phyloP scores from a whole-genome alignment of 768 basidiomycete species.

The Boletus patriciae region DNA sequence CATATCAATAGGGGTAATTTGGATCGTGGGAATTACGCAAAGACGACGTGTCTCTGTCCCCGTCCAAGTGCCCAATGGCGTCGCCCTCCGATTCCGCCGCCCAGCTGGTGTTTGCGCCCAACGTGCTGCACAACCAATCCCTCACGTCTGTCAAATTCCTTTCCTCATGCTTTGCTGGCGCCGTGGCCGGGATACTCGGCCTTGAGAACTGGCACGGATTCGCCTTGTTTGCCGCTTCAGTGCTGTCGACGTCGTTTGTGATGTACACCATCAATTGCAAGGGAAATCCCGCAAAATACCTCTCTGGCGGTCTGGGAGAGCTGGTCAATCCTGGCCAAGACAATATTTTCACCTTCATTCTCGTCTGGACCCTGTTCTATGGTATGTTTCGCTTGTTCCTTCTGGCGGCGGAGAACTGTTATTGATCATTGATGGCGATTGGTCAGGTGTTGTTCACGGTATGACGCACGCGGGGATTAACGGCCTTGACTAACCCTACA shows the following conservation, averaged over 20 bases:
- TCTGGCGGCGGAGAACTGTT: not conserved
- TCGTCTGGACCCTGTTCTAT: conserved; percentile 93
- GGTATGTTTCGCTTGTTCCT: conserved; percentile 48
- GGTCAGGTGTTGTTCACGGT: conserved; percentile 51
- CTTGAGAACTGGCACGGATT: conserved; percentile 85
- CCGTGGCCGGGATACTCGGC: conserved; percentile 85
- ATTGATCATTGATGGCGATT: conserved; percentile 8
- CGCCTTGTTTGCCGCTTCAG: conserved; percentile 68
- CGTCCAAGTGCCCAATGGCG: conserved; percentile 37
- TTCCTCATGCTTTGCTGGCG: conserved; percentile 81
- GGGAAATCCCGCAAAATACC: conserved; percentile 60
- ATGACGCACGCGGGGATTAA: conserved; percentile 12
- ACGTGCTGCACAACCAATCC: conserved; percentile 62
- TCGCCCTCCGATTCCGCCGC: conserved; percentile 49
- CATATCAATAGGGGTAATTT: conserved; percentile 3
- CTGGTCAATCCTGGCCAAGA: conserved; percentile 86
- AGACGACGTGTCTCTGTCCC: not conserved
- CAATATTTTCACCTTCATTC: conserved; percentile 85
- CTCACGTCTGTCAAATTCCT: conserved; percentile 74
- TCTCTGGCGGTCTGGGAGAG: conserved; percentile 62
- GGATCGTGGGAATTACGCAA: conserved; percentile 17
- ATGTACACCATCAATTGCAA: conserved; percentile 72
- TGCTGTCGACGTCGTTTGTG: conserved; percentile 62
- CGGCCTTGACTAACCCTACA: conserved; percentile 13
- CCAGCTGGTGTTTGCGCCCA: conserved; percentile 65